These are phyloP conservation scores for Rhynchospora breviuscula DNA, from an alignment of 176 grass and related monocot species.

Conservation along the genomic window DNA sequence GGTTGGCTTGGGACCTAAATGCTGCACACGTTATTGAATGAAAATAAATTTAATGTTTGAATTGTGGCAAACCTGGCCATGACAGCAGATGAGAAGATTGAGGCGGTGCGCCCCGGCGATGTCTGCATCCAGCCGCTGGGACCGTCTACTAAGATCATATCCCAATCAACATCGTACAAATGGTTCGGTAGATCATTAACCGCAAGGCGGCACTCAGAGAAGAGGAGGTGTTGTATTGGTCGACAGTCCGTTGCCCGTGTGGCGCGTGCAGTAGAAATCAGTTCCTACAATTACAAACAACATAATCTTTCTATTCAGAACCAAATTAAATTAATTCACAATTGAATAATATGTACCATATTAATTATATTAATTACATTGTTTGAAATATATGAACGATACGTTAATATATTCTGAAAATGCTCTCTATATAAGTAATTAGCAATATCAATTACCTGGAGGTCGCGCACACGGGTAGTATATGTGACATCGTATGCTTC, in stretches of 20 bases:
- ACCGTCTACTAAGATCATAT: conserved; percentile 67
- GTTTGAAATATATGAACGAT: too few relatives aligned
- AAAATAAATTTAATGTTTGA: neutral
- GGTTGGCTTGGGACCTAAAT: neutral
- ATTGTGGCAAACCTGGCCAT: conserved; percentile 43
- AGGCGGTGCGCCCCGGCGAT: conserved; percentile 56
- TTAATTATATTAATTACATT: too few relatives aligned
- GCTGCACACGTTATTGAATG: neutral
- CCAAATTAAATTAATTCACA: neutral
- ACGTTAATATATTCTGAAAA: too few relatives aligned
- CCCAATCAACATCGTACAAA: conserved; percentile 85
- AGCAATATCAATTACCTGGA: neutral
- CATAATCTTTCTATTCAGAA: neutral
- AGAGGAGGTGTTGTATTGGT: conserved; percentile 82
- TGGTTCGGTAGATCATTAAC: conserved; percentile 95
- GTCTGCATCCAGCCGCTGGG: conserved; percentile 49
- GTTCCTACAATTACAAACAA: conserved; percentile 22
- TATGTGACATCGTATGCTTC: conserved; percentile 93
- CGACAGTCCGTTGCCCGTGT: conserved; percentile 48
- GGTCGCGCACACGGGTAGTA: conserved; percentile 46
- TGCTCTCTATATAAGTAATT: too few relatives aligned
- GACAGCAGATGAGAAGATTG: conserved; percentile 85
- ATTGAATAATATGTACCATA: neutral
- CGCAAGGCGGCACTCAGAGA: conserved; percentile 87
- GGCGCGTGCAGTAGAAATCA: conserved; percentile 35